Conservation (phyloP, 2,329 filamentous ascomycete species). For the Macrophomina phaseolina region DNA sequence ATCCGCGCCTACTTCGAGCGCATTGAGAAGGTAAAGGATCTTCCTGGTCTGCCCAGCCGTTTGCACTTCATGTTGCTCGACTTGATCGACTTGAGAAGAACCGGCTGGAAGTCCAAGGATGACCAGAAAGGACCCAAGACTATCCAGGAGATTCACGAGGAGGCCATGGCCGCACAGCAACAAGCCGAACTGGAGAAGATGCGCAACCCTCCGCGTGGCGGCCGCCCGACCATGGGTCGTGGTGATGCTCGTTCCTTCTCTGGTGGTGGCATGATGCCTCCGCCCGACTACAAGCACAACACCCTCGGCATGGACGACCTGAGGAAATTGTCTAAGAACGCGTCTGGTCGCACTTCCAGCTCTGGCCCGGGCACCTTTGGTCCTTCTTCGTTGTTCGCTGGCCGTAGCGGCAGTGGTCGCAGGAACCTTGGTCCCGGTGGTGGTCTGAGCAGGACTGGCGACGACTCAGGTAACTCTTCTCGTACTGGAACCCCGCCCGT, state of each 20-base stretch:
- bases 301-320: conserved; percentile 92
- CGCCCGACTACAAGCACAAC: conserved; percentile 73
- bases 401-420: conserved; percentile 89
- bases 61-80: conserved; percentile 98
- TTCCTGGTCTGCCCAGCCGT: conserved; percentile 78
- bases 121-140: conserved; percentile 95
- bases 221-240: conserved; percentile 76
- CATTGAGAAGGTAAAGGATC: conserved; percentile 81
- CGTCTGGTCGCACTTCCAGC: conserved; percentile 63
- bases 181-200: conserved; percentile 73
- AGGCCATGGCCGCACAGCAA: conserved; percentile 79
- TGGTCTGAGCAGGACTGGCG: conserved; percentile 70
- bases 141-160: conserved; percentile 85
- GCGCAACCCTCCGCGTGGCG: conserved; percentile 65
- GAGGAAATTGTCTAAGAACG: conserved; percentile 73
- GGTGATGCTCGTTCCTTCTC: conserved; percentile 88
- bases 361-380: conserved; percentile 67
- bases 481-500: conserved; percentile 85
- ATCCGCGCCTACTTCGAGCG: conserved; percentile 95
- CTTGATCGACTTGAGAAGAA: conserved; percentile 79
- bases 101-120: conserved; percentile 85
- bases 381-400: conserved; percentile 84
- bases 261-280: conserved; percentile 70
- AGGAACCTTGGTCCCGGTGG: conserved; percentile 75
- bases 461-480: conserved; percentile 87